Evolutionary conservation across 1,139 yeast species (phyloP).

Genomic region (Wickerhamomyces sp.): DNA sequence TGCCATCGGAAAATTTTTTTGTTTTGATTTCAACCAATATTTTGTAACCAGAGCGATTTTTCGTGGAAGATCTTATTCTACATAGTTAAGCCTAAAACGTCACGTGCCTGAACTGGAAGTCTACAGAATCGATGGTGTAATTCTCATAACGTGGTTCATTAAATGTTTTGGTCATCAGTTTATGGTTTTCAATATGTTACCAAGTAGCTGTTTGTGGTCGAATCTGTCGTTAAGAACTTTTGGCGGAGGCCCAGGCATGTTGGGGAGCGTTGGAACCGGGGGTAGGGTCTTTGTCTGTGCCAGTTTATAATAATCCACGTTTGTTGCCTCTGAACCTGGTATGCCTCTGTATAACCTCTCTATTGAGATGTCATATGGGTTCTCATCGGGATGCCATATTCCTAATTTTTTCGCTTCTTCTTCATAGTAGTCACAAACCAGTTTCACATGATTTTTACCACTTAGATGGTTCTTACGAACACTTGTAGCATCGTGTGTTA

Average conservation of each 20-base stretch:
- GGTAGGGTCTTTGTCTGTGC: conserved; percentile 27
- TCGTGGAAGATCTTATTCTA: no score
- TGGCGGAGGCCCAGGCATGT: conserved; percentile 43
- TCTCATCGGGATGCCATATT: conserved; percentile 36
- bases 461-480: conserved; percentile 78
- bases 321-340: conserved; percentile 33
- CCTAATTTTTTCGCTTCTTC: conserved; percentile 46
- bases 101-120: no score
- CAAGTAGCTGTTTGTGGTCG: conserved; percentile 11
- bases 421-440: conserved; percentile 76
- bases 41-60: no score
- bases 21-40: conserved; percentile 1
- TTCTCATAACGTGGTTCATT: no score
- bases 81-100: no score
- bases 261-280: conserved; percentile 37
- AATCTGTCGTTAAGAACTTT: conserved; percentile 15
- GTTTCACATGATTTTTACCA: conserved; percentile 74
- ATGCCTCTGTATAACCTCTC: conserved; percentile 37
- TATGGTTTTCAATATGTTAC: conserved; percentile 18
- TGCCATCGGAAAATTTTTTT: conserved; percentile 12
- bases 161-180: conserved; percentile 2
- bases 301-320: conserved; percentile 13
- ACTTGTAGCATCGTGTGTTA: conserved; percentile 86
- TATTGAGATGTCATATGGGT: conserved; percentile 37
- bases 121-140: no score